Evolutionary conservation across 345 rosid species (phyloP).

Genomic region (Stellera chamaejasme): DNA sequence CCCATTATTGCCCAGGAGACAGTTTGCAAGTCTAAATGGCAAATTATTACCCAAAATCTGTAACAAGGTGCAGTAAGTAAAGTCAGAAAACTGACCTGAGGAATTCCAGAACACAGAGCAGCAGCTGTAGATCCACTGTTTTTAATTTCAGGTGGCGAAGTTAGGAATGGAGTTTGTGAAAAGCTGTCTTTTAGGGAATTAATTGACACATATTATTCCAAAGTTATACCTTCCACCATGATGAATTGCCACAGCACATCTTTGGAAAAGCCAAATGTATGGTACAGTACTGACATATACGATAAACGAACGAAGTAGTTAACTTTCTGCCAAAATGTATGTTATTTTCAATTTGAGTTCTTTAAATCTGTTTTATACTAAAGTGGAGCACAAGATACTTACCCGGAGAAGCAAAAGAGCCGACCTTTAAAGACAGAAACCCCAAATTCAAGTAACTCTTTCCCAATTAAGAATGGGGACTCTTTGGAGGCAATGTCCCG

Average conservation of each 20-base stretch:
- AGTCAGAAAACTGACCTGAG: slow-evolving; percentile 48
- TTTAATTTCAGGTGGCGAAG: slow-evolving; percentile 1
- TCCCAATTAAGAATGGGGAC: slow-evolving; percentile 14
- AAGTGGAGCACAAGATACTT: slow-evolving; percentile 15
- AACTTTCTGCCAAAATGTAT: too few relatives aligned
- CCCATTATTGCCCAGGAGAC: background rate
- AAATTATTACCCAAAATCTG: slow-evolving; percentile 9
- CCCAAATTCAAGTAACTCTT: slow-evolving; percentile 25
- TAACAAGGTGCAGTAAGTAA: slow-evolving; percentile 2
- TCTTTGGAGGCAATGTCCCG: slow-evolving; percentile 20
- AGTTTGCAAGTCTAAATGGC: background rate
- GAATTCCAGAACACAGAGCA: slow-evolving; percentile 69
- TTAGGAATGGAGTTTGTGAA: slow-evolving; percentile 8
- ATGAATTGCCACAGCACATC: slow-evolving; percentile 75
- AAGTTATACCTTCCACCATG: slow-evolving; percentile 80
- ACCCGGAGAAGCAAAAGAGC: slow-evolving; percentile 57
- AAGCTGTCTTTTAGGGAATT: background rate
- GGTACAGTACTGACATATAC: slow-evolving; percentile 50
- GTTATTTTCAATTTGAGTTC: background rate
- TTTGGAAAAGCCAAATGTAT: slow-evolving; percentile 57
- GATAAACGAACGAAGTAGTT: slow-evolving; percentile 9
- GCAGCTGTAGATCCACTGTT: slow-evolving; percentile 86
- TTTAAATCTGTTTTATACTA: background rate
- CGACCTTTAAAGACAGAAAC: slow-evolving; percentile 30
- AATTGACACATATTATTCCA: slow-evolving; percentile 7